A percentile compares a stretch with the other conserved stretches of the same genome.
phyloP scores from a whole-genome alignment of 345 rosid genomes.

The Limnanthes douglasii region DNA sequence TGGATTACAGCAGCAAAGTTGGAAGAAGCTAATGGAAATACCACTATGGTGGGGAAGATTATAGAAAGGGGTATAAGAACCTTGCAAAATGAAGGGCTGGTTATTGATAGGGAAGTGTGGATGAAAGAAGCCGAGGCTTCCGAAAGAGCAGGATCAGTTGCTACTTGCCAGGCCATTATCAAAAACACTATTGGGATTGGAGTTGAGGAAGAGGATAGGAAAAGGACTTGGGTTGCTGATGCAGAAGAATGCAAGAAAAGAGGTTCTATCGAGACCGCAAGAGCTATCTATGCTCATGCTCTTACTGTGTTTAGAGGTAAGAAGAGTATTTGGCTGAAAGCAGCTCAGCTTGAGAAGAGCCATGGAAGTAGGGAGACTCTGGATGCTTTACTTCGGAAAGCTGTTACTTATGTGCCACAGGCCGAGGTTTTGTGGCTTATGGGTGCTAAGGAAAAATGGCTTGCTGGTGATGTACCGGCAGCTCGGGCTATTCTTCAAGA shows the following conservation, averaged over 20 bases:
- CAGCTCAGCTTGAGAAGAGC: constrained; percentile 94
- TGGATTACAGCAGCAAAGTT: constrained; percentile 95
- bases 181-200: constrained; percentile 68
- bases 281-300: constrained; percentile 82
- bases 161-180: constrained; percentile 76
- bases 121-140: constrained; percentile 93
- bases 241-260: constrained; percentile 95
- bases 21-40: constrained; percentile 88
- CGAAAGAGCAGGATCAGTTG: constrained; percentile 72
- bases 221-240: constrained; percentile 98
- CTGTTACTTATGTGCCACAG: constrained; percentile 80
- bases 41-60: constrained; percentile 60
- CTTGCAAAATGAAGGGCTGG: constrained; percentile 75
- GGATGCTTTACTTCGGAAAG: constrained; percentile 70
- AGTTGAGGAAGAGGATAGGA: constrained; percentile 93
- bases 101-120: constrained; percentile 81
- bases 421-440: constrained; percentile 96
- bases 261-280: constrained; percentile 78
- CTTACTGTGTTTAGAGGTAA: constrained; percentile 79
- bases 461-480: constrained; percentile 89
- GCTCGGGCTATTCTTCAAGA: constrained; percentile 90
- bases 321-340: constrained; percentile 92
- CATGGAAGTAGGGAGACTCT: constrained; percentile 88
- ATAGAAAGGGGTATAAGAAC: constrained; percentile 87
- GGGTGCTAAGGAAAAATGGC: constrained; percentile 99